phyloP scores from a whole-genome alignment of 148 eudicot genomes.

The Rhododendron kiyosumense region DNA sequence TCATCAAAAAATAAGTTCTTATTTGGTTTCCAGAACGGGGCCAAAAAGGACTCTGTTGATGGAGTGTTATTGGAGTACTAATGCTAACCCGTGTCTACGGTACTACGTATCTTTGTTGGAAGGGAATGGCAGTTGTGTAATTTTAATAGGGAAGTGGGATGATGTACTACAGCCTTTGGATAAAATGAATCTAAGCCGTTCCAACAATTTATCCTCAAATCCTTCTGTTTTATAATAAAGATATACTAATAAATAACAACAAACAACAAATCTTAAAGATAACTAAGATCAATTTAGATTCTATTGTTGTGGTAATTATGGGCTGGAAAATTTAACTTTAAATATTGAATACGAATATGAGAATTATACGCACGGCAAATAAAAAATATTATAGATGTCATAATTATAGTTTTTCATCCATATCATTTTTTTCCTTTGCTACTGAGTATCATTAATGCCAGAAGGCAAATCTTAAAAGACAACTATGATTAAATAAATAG shows the following conservation, averaged over 20 bases:
- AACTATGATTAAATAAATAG: background rate
- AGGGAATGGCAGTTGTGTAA: too few species aligned
- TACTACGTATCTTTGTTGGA: too few species aligned
- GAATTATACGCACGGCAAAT: background rate
- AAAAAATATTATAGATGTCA: background rate
- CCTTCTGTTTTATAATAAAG: too few species aligned
- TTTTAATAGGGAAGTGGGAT: too few species aligned
- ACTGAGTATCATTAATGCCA: background rate
- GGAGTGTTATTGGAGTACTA: too few species aligned
- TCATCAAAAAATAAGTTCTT: too few species aligned
- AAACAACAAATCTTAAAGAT: background rate
- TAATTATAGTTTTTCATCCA: background rate
- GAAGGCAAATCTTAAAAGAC: background rate
- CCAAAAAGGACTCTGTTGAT: too few species aligned
- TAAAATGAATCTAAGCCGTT: too few species aligned
- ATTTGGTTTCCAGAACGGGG: too few species aligned
- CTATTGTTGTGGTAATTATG: background rate
- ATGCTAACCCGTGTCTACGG: too few species aligned
- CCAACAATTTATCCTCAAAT: too few species aligned
- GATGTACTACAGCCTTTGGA: too few species aligned
- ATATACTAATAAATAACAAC: background rate
- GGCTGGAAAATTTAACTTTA: background rate
- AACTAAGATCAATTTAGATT: background rate
- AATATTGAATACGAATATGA: background rate
- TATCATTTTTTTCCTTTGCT: background rate